Base-by-base conservation (phyloP, 2,329 filamentous ascomycete genomes). In the Fusarium miscanthi region DNA sequence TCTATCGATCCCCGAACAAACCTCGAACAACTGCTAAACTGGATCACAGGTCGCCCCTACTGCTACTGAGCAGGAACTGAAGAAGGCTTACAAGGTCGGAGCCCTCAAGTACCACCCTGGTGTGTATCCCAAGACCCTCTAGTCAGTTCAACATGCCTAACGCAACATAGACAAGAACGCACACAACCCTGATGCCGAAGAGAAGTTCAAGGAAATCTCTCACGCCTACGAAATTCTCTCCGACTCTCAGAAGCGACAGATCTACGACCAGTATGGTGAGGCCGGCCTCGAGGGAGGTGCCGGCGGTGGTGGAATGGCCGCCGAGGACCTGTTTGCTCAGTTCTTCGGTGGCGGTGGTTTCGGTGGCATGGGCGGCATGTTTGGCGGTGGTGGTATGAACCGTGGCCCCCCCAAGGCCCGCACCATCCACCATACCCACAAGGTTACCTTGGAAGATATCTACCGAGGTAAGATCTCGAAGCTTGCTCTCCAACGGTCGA, bases 381-480 rank as follows among this genome's bases (percentile, higher is more conserved):
- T 94, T 78, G 90, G 92, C 71, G 89, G 93, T 76, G 70, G 70
- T 23, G 71, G 71, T 27, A 93, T 93, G 88, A 90, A 93, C 59
- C 90, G 91, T 62, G 95, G 95, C 23, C 95, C 95, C 37, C 86
- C 88, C 69, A 92, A 99, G 88, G 95, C 96, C 53, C 92, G 96
- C 76, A 97, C 95, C 65, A 99, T 99, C 78, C 94, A 97, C 84
- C 96, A 99, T 86, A 95, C 96, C 56, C 96, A 98, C 91, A 98
- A 98, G 85, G 96, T 99, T 69, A 95, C 94, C 17, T 90, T 99
- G 58, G 96, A 99, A 85, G 96, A 99, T 78, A 94, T 99, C 81
- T 99, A 99, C 89, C 92, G 93, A 73, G 96, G 96, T 81, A 99
- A 99, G 88, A 90, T 97, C 72, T 98, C 95, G 63, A 99, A 99